These are phyloP conservation scores for Raffaelea deltoideospora DNA, from an alignment of 2,329 filamentous ascomycete species.

Conservation along the genomic window DNA sequence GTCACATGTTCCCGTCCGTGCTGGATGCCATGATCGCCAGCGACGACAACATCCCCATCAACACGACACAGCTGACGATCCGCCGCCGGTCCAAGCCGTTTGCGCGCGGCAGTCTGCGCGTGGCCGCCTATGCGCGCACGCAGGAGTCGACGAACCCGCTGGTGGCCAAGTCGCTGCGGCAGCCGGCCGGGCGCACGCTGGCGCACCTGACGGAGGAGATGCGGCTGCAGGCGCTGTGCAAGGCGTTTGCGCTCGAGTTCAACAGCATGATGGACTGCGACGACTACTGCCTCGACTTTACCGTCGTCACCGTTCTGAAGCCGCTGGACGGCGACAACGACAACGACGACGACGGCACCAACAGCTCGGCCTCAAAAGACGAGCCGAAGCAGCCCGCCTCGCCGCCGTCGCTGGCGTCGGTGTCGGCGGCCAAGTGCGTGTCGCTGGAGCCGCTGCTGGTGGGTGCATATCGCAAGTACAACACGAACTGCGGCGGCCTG, in stretches of 20 bases:
- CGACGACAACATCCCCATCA: conserved; percentile 20
- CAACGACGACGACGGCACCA: too few relatives aligned
- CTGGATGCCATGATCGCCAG: conserved; percentile 21
- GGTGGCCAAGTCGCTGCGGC: conserved; percentile 22
- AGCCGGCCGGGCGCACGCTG: conserved; percentile 11
- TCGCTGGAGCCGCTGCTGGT: conserved; percentile 21
- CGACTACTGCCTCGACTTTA: conserved; percentile 17
- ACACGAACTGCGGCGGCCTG: conserved; percentile 18
- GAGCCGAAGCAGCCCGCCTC: too few relatives aligned
- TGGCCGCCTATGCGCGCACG: conserved; percentile 20
- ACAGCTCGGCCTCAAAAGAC: too few relatives aligned
- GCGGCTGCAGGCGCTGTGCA: conserved; percentile 22
- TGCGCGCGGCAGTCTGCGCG: conserved; percentile 17
- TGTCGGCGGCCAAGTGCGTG: conserved; percentile 8
- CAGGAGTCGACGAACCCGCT: conserved; percentile 13
- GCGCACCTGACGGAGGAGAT: conserved; percentile 21
- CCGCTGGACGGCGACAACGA: too few relatives aligned
- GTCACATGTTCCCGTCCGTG: too few relatives aligned
- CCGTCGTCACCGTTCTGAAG: conserved; percentile 18
- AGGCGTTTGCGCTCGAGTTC: conserved; percentile 25
- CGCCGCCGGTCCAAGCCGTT: conserved; percentile 17
- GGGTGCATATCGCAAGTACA: conserved; percentile 23
- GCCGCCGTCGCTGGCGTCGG: too few relatives aligned
- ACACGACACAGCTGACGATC: conserved; percentile 18
- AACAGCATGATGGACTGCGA: conserved; percentile 14